Base-by-base conservation (phyloP, 1,139 yeast species). In the Geotrichum cucujoidarum region DNA sequence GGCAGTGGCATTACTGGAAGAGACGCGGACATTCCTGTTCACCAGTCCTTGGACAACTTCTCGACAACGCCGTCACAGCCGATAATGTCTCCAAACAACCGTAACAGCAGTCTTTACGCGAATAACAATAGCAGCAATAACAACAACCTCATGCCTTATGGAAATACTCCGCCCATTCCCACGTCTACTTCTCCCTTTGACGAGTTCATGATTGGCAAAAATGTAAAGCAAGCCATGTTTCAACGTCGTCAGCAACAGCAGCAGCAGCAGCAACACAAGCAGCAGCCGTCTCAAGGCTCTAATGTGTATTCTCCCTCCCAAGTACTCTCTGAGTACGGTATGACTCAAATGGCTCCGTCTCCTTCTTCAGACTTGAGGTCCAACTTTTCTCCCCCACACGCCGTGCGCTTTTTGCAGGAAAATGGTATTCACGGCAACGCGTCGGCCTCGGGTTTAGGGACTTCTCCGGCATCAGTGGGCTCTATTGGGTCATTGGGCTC, bases 121-220 rank as follows among this genome's bases (percentile, higher is more conserved):
- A 39, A 39, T 29, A 39, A 31, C 24, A 30, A 25, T 11, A 7
- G 17, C n/a, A 22, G 10, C 27, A 30, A 14, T 8, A 30, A 17
- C 35, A 27, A 29, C 35, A 11, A 20, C 18, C 18, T 27, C 11
- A 16, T 39, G 6, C 34, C 14, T 25, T 44, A 32, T 18, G 61
- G 63, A 4, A 47, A 57, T 21, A 59, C 65, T 14, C 63, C 64
- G 29, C 63, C 65, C 1, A 51, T 61, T 7, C 61, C 61, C 17
- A 61, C 52, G 39, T 58, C 64, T 7, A 54, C 66, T 14, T 61
- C 66, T 6, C 65, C 67, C 22, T 62, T 61, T 49, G 63, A 63
- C 49, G 62, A 60, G 40, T 60, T 59, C 41, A 53, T 57, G 56
- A 49, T 57, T 30, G 35, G 40, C 43, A 22, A 25, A 21, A 45